These are phyloP conservation scores for Trichophyton mentagrophytes DNA, from an alignment of 2,329 filamentous ascomycete species.

Conservation along the genomic window DNA sequence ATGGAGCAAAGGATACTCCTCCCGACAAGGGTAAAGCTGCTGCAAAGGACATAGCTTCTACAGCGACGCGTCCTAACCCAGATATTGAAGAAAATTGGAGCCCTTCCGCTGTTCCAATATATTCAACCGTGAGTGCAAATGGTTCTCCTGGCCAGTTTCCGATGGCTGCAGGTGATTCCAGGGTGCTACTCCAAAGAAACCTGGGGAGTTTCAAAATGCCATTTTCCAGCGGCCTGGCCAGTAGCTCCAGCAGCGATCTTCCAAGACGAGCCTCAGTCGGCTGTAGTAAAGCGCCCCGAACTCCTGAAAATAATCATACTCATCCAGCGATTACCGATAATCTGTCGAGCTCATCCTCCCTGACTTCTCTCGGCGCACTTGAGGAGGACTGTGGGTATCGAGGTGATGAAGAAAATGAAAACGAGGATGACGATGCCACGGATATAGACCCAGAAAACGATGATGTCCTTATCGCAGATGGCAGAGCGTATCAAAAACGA, in stretches of 20 bases:
- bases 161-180: not conserved
- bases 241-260: not conserved
- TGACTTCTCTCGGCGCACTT: not conserved
- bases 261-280: not conserved
- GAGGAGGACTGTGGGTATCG: slow-evolving; percentile 2
- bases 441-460: not conserved
- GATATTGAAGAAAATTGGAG: not conserved
- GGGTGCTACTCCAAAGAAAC: too few species aligned
- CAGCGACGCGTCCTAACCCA: not conserved
- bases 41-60: not conserved
- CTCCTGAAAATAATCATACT: not conserved
- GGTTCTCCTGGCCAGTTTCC: not conserved
- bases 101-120: too few species aligned
- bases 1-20: not conserved
- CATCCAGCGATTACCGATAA: not conserved
- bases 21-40: not conserved
- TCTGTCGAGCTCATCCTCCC: not conserved
- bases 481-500: not conserved
- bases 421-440: not conserved
- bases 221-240: not conserved
- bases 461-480: not conserved
- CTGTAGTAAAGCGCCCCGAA: too few species aligned
- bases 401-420: not conserved
- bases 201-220: not conserved
- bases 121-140: not conserved